Conservation (phyloP, 2,329 filamentous ascomycete genomes). For the Fusarium chuoi region DNA sequence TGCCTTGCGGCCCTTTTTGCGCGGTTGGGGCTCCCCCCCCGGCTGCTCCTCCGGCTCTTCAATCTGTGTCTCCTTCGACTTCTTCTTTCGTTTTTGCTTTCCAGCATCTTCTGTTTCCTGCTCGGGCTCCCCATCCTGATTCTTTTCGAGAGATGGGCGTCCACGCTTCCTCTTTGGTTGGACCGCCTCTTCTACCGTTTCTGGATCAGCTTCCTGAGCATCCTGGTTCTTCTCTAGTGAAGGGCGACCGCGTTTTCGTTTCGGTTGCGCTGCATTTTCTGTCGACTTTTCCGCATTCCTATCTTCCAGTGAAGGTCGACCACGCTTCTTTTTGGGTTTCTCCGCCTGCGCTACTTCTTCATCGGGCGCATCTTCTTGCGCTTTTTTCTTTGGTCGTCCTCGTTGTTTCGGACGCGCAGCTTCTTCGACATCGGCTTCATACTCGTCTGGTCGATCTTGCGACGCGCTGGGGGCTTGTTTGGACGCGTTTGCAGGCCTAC, state of each 20-base stretch:
- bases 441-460: slow-evolving; percentile 35
- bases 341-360: slow-evolving; percentile 14
- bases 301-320: slow-evolving; percentile 40
- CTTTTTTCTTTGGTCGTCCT: slow-evolving; percentile 28
- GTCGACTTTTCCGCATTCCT: slow-evolving; percentile 14
- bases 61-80: slow-evolving; percentile 15
- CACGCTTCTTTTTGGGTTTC: slow-evolving; percentile 42
- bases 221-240: slow-evolving; percentile 38
- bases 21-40: slow-evolving; percentile 15
- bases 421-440: slow-evolving; percentile 43
- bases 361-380: slow-evolving; percentile 9
- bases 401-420: slow-evolving; percentile 35
- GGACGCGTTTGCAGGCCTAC: slow-evolving; percentile 55
- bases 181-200: slow-evolving; percentile 21
- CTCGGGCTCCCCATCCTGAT: neutral
- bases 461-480: slow-evolving; percentile 45
- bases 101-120: slow-evolving; percentile 11
- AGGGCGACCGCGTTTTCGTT: slow-evolving; percentile 51
- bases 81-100: slow-evolving; percentile 30
- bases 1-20: slow-evolving; percentile 24
- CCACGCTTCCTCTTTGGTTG: slow-evolving; percentile 52
- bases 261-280: slow-evolving; percentile 42
- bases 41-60: slow-evolving; percentile 13
- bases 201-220: neutral
- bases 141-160: slow-evolving; percentile 44